Evolutionary conservation across 768 basidiomycete species (phyloP), one percentile per base, ranked within the genome.

Genomic region (Candolleomyces aberdarensis): DNA sequence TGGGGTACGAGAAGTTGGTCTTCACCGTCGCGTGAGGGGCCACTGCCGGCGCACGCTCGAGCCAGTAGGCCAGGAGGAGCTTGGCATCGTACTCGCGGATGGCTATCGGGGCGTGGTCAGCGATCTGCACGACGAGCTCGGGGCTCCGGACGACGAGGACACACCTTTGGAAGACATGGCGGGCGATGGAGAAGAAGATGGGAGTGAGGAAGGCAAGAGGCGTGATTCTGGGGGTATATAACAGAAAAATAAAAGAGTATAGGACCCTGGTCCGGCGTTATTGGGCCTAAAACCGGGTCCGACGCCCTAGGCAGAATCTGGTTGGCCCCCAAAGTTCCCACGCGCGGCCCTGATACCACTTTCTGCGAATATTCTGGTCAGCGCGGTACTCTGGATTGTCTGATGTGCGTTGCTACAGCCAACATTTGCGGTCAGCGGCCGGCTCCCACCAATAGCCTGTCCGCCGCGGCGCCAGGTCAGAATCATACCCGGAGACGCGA

Each of bases 21-120:
- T 78, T 78, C 65, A 78, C 71, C 64, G 72, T 72, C 6, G 77
- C 77, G 58, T 88, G 83, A 57, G 88, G 78, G 48, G 89, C 86
- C 67, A 92, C 86, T 13, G 89, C 71, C 31, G 95, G 92, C 13
- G 94, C 91, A 63, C 94, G 87, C 75, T 92, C 87, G 64, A 98
- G 89, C 95, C 95, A 98, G 83, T 98, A 97, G 43, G 95, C 93
- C 32, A 98, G 83, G 65, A 98, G 84, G 67, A 98, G 92, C 83
- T 98, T 99, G 66, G 96, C 96, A 74, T 99, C 96, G 83, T 94
- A 98, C 83, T 98, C 95, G 72, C 92, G 91, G 80, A 98, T 96
- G 67, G 80, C 80, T 81, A 64, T 29, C 52, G 29, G 31, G 44
- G 58, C 4, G 32, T 39, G 14, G 36, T 47, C n/a, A 44, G 44